These are phyloP conservation scores for Ogataea nonfermentans DNA, from an alignment of 805 yeast species.

Conservation along the genomic window DNA sequence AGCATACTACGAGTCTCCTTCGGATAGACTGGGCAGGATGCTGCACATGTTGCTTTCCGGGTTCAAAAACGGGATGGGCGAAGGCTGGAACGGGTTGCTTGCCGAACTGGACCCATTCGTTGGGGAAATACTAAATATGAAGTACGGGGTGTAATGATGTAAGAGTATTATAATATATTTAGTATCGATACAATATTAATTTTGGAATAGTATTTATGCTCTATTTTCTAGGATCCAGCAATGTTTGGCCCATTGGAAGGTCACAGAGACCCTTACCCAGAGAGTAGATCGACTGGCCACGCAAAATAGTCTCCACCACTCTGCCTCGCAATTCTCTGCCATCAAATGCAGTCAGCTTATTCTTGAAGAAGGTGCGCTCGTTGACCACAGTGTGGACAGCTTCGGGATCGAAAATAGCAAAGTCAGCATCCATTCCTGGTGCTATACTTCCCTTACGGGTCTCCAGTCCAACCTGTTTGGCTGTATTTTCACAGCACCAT, in stretches of 20 bases:
- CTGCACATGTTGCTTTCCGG: constrained; percentile 46
- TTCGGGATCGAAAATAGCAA: constrained; percentile 73
- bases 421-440: constrained; percentile 85
- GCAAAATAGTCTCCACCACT: constrained; percentile 73
- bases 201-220: background rate
- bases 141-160: constrained; percentile 27
- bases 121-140: constrained; percentile 25
- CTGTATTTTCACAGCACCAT: constrained; percentile 85
- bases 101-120: constrained; percentile 26
- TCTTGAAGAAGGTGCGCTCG: constrained; percentile 66
- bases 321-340: constrained; percentile 68
- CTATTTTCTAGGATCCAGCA: constrained; percentile 55
- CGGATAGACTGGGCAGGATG: constrained; percentile 41
- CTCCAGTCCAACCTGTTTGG: constrained; percentile 76
- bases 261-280: constrained; percentile 53
- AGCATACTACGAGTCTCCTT: constrained; percentile 52
- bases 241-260: constrained; percentile 55
- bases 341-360: constrained; percentile 84
- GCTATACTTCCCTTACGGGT: constrained; percentile 70
- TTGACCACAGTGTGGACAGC: constrained; percentile 49
- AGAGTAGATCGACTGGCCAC: constrained; percentile 71
- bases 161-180: constrained; percentile 4
- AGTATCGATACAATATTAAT: background rate
- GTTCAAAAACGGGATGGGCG: constrained; percentile 48
- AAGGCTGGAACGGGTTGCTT: constrained; percentile 24